Evolutionary conservation across 208 protist genomes (phyloP).

Genomic region (Novymonas esmeraldas): DNA sequence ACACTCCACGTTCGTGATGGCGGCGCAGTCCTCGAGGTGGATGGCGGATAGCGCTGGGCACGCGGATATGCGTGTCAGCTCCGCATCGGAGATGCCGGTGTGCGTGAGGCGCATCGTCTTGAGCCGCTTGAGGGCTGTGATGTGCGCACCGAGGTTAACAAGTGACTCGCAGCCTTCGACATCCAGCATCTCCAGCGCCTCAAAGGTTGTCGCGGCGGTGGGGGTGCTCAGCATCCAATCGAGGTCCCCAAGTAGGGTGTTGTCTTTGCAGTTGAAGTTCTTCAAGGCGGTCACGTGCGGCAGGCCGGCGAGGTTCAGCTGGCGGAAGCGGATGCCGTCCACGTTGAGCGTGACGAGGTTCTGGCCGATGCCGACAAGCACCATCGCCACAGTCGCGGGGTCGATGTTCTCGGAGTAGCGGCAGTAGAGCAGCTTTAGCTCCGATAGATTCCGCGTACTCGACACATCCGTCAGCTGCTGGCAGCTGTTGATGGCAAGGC

Average conservation of each 20-base stretch:
- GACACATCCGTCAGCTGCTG: constrained; percentile 50
- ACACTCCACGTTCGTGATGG: constrained; percentile 37
- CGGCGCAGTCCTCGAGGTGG: constrained; percentile 50
- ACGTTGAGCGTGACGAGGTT: constrained; percentile 72
- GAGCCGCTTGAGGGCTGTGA: constrained; percentile 40
- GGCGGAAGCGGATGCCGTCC: constrained; percentile 60
- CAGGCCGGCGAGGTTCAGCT: constrained; percentile 38
- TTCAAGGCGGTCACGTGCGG: constrained; percentile 43
- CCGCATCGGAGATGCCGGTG: constrained; percentile 40
- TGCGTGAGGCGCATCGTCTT: constrained; percentile 52
- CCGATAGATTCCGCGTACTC: constrained; percentile 43
- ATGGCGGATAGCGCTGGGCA: constrained; percentile 37
- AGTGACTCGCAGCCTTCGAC: constrained; percentile 58
- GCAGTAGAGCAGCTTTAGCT: constrained; percentile 80
- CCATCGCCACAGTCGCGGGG: constrained; percentile 39
- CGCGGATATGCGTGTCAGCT: constrained; percentile 28
- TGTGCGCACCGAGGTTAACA: constrained; percentile 25
- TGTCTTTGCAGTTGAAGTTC: constrained; percentile 77
- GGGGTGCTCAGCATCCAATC: constrained; percentile 42
- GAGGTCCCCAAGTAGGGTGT: constrained; percentile 43
- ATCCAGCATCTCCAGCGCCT: constrained; percentile 55
- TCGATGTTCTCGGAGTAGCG: constrained; percentile 74
- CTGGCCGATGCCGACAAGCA: constrained; percentile 49
- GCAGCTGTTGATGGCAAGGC: constrained; percentile 81
- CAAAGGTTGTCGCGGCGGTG: constrained; percentile 24